phyloP scores from a whole-genome alignment of 768 basidiomycete genomes.

The Calocybe gangraenosa region DNA sequence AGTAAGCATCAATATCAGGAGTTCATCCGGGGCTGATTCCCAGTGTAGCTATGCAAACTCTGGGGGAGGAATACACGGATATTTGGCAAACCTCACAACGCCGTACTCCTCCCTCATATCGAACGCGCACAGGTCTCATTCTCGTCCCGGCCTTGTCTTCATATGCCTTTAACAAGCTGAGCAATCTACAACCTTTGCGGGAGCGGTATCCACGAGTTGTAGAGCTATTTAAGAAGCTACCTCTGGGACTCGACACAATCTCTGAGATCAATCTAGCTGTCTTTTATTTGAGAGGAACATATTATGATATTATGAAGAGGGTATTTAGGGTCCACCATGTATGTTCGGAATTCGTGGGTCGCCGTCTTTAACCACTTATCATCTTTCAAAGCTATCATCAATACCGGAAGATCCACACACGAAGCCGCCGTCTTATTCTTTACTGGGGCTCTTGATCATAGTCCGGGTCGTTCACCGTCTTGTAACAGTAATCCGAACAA shows the following conservation, averaged over 20 bases:
- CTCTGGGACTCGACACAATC: slow-evolving; percentile 49
- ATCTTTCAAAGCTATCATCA: slow-evolving; percentile 57
- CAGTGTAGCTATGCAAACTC: slow-evolving; percentile 64
- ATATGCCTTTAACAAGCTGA: slow-evolving; percentile 55
- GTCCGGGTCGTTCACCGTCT: slow-evolving; percentile 64
- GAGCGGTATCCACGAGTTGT: slow-evolving; percentile 31
- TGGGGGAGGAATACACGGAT: slow-evolving; percentile 91
- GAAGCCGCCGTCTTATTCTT: slow-evolving; percentile 81
- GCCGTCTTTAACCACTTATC: neutral
- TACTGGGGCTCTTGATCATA: slow-evolving; percentile 71
- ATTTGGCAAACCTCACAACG: slow-evolving; percentile 56
- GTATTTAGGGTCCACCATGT: slow-evolving; percentile 70
- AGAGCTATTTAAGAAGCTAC: slow-evolving; percentile 35
- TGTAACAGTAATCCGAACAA: slow-evolving; percentile 36
- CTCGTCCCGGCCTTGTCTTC: slow-evolving; percentile 63
- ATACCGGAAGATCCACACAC: slow-evolving; percentile 65
- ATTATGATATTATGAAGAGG: slow-evolving; percentile 70
- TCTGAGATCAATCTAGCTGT: slow-evolving; percentile 74
- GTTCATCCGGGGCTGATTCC: neutral
- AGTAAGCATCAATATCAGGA: slow-evolving; percentile 8
- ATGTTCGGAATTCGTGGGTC: slow-evolving; percentile 7
- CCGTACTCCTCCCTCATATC: slow-evolving; percentile 37
- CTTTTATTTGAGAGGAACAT: slow-evolving; percentile 79
- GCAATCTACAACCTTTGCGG: slow-evolving; percentile 29
- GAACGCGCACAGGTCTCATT: slow-evolving; percentile 49